Percentiles rank a stretch among this genome's conserved stretches.
These are phyloP conservation scores for Microcyclosporella mali DNA, from an alignment of 2,329 filamentous ascomycete species.

Conservation along the genomic window DNA sequence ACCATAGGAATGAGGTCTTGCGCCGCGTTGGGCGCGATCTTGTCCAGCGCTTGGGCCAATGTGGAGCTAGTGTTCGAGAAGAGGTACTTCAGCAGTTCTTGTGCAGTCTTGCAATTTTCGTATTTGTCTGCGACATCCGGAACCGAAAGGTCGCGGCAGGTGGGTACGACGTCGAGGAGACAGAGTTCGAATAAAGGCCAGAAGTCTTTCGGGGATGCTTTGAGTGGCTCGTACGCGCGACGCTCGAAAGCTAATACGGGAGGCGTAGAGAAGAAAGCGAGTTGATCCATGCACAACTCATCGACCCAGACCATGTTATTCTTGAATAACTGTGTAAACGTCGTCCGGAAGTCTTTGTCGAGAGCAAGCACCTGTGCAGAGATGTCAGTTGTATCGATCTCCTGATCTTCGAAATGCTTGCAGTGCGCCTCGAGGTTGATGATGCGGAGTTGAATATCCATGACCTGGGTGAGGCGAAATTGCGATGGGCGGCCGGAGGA, in stretches of 20 bases:
- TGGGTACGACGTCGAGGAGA: conserved; percentile 64
- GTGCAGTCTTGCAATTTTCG: conserved; percentile 21
- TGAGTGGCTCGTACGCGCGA: conserved; percentile 64
- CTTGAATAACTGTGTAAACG: not conserved
- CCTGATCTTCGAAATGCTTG: conserved; percentile 18
- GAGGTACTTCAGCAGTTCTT: conserved; percentile 47
- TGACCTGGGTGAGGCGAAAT: not conserved
- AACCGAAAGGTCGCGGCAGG: conserved; percentile 28
- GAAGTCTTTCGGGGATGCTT: conserved; percentile 55
- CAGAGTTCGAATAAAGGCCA: conserved; percentile 53
- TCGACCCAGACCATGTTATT: conserved; percentile 8
- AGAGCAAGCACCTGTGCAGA: conserved; percentile 1
- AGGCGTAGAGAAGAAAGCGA: conserved; percentile 17
- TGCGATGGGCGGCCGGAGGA: too few species aligned
- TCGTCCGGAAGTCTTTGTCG: not conserved
- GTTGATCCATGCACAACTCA: conserved; percentile 10
- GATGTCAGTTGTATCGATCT: not conserved
- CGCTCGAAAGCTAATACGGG: conserved; percentile 58
- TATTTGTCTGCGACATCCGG: conserved; percentile 22
- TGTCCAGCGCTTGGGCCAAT: conserved; percentile 44
- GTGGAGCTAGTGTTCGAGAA: conserved; percentile 31
- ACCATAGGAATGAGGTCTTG: conserved; percentile 49
- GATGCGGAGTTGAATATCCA: conserved; percentile 19
- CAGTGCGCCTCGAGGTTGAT: conserved; percentile 28
- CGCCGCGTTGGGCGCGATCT: conserved; percentile 54